phyloP scores from a whole-genome alignment of 768 basidiomycete species.

The Mycena galericulata region DNA sequence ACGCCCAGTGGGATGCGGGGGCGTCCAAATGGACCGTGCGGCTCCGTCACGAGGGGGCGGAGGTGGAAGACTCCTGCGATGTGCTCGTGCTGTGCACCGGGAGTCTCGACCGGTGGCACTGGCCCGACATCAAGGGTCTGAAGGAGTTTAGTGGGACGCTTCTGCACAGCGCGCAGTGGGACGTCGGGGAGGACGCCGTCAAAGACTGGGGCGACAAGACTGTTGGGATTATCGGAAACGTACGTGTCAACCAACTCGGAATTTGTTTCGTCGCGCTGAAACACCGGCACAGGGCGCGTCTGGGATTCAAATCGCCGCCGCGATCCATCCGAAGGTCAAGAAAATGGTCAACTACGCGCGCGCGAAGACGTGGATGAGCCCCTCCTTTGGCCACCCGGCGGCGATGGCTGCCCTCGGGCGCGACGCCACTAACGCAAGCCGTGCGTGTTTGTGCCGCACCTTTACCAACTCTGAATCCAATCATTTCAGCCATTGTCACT shows the following conservation, averaged over 20 bases:
- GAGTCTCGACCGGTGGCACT: conserved; percentile 66
- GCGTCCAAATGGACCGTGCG: conserved; percentile 67
- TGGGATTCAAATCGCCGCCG: conserved; percentile 69
- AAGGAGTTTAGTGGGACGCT: conserved; percentile 67
- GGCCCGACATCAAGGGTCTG: conserved; percentile 74
- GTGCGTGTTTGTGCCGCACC: not conserved
- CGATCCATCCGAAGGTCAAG: conserved; percentile 64
- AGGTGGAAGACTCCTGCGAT: conserved; percentile 67
- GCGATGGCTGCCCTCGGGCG: not conserved
- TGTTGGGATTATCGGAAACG: conserved; percentile 65
- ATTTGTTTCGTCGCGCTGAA: not conserved
- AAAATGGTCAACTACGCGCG: conserved; percentile 67
- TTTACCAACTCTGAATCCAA: not conserved
- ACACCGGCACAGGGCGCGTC: conserved; percentile 70
- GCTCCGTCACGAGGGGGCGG: conserved; percentile 52
- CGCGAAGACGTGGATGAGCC: conserved; percentile 67
- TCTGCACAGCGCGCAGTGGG: conserved; percentile 74
- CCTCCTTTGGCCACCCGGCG: conserved; percentile 45
- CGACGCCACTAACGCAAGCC: not conserved
- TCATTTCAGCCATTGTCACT: conserved; percentile 1
- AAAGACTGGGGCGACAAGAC: conserved; percentile 64
- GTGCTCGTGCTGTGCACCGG: conserved; percentile 69
- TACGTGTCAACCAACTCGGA: not conserved
- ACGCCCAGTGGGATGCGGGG: conserved; percentile 47
- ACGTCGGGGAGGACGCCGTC: conserved; percentile 56